A percentile compares a stretch with the other conserved stretches of the same genome.
Conservation (phyloP, 495 filamentous ascomycete species). For the Hypoxylon subgilvum region DNA sequence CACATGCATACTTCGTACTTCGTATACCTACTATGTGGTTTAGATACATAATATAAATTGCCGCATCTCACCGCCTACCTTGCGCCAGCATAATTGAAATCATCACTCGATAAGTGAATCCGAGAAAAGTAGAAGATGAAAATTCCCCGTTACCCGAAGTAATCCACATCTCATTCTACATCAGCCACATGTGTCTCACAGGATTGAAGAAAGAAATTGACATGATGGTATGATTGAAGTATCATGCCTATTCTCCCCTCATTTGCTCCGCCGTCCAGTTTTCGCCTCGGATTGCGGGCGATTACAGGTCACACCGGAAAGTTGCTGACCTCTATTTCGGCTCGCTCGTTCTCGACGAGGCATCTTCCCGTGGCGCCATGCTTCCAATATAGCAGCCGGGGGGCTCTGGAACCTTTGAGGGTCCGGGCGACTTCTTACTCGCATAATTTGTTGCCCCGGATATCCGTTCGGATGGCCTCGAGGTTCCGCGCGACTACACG, state of each 20-base stretch:
- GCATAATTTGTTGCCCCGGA: constrained; percentile 24
- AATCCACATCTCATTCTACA: too few species aligned
- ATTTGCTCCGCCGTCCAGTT: constrained; percentile 35
- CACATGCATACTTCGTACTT: too few species aligned
- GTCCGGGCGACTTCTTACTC: background rate
- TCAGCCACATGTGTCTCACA: constrained; percentile 11
- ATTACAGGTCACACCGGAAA: constrained; percentile 32
- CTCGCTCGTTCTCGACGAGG: constrained; percentile 33
- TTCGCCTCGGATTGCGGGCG: constrained; percentile 39
- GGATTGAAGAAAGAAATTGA: constrained; percentile 7
- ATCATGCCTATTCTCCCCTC: constrained; percentile 39
- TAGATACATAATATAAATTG: constrained; percentile 10
- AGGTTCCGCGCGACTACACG: constrained; percentile 42
- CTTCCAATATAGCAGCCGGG: constrained; percentile 27
- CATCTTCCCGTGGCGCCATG: constrained; percentile 18
- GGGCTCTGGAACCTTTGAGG: constrained; percentile 9
- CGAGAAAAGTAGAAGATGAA: background rate
- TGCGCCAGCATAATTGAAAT: background rate
- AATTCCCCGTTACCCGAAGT: background rate
- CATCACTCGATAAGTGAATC: background rate
- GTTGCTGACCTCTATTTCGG: constrained; percentile 10
- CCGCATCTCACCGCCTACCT: constrained; percentile 4
- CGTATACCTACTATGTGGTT: too few species aligned
- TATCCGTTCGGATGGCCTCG: constrained; percentile 40
- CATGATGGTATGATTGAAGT: constrained; percentile 38